phyloP scores from a whole-genome alignment of 208 protist genomes.

The Porcisia deanei region DNA sequence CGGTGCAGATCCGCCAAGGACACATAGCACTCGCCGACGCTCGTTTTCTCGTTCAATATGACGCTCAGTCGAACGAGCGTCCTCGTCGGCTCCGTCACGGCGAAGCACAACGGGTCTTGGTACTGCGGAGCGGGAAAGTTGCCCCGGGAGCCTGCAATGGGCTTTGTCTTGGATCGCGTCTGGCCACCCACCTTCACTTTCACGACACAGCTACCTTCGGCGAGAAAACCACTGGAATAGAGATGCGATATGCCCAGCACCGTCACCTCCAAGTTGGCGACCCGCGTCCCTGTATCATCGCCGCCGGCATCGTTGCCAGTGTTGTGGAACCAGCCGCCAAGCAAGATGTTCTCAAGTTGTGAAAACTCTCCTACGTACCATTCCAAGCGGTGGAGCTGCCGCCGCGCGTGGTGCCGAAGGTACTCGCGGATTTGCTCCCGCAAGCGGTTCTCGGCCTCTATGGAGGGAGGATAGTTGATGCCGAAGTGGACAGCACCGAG shows the following conservation, averaged over 20 bases:
- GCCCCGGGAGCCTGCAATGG: constrained; percentile 39
- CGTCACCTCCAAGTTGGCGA: constrained; percentile 38
- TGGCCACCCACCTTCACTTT: constrained; percentile 55
- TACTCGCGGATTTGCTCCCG: constrained; percentile 61
- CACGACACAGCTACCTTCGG: constrained; percentile 51
- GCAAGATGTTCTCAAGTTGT: constrained; percentile 42
- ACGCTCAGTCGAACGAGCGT: constrained; percentile 54
- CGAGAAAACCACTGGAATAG: constrained; percentile 43
- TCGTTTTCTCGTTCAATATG: constrained; percentile 39
- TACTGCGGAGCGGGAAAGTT: constrained; percentile 40
- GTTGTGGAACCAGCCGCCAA: constrained; percentile 35
- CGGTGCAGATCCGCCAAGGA: constrained; percentile 59
- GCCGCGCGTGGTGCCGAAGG: constrained; percentile 34
- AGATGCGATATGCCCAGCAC: constrained; percentile 58
- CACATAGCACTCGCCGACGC: constrained; percentile 64
- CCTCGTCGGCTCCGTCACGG: constrained; percentile 46
- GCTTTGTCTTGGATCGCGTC: constrained; percentile 33
- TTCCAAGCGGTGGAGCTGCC: constrained; percentile 79
- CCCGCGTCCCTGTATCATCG: constrained; percentile 6
- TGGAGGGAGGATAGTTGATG: constrained; percentile 63
- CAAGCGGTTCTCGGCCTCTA: constrained; percentile 72
- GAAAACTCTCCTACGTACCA: constrained; percentile 77
- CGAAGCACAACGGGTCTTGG: constrained; percentile 42
- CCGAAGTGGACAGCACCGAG: constrained; percentile 74
- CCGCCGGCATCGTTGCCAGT: constrained; percentile 7